These are phyloP conservation scores for Stemphylium beticola DNA, from an alignment of 2,329 filamentous ascomycete species.

Conservation along the genomic window DNA sequence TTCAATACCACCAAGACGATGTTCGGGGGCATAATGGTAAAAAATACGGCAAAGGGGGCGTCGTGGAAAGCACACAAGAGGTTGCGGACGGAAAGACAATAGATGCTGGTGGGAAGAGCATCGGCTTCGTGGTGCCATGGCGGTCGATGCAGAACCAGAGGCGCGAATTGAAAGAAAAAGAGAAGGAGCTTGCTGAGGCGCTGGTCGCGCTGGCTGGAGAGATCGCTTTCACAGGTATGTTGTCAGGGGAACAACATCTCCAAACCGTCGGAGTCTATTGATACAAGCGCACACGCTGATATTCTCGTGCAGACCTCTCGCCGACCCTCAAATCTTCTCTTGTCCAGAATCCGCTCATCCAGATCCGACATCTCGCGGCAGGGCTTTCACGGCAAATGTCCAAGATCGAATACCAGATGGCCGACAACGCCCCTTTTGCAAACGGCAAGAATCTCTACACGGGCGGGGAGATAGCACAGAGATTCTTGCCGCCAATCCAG, in stretches of 20 bases:
- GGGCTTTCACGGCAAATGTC: constrained; percentile 46
- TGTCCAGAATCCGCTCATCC: constrained; percentile 40
- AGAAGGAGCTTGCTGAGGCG: constrained; percentile 44
- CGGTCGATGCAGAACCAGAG: constrained; percentile 45
- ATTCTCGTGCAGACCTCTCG: constrained; percentile 31
- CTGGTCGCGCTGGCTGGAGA: constrained; percentile 43
- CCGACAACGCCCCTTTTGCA: constrained; percentile 42
- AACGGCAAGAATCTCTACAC: constrained; percentile 43
- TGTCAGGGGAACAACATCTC: background rate
- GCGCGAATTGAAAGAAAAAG: constrained; percentile 39
- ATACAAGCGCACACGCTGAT: constrained; percentile 6
- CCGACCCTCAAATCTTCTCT: constrained; percentile 39
- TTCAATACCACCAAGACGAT: constrained; percentile 43
- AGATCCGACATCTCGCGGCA: constrained; percentile 43
- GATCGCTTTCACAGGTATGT: constrained; percentile 41
- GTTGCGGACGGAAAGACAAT: constrained; percentile 27
- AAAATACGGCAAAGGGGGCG: constrained; percentile 23
- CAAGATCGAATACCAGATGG: constrained; percentile 43
- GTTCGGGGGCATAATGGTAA: constrained; percentile 21
- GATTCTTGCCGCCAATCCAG: constrained; percentile 40
- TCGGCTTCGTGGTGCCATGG: constrained; percentile 47
- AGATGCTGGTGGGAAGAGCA: constrained; percentile 35
- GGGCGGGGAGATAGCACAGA: constrained; percentile 41
- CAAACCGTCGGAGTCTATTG: background rate
- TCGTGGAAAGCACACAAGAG: constrained; percentile 26